Percentiles rank a stretch among this genome's conserved stretches.
These are phyloP conservation scores for Trichoderma oligosporum DNA, from an alignment of 2,329 filamentous ascomycete genomes.

Conservation along the genomic window DNA sequence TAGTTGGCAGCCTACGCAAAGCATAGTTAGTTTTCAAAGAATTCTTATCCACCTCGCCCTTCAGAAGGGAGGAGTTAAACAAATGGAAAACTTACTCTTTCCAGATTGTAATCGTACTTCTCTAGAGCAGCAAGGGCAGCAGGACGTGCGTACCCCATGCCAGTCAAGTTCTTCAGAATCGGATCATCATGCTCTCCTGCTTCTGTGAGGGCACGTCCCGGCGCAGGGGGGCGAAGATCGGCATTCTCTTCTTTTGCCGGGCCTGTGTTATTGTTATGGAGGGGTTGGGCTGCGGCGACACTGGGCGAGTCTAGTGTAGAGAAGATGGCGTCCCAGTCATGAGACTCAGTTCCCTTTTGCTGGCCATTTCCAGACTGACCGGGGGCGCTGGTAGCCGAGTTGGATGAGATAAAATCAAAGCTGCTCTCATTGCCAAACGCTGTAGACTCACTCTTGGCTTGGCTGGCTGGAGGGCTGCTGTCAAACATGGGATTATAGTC, in stretches of 20 bases:
- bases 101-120: constrained; percentile 93
- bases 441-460: constrained; percentile 51
- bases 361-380: constrained; percentile 40
- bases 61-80: neutral
- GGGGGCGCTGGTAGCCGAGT: constrained; percentile 29
- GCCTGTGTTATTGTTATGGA: constrained; percentile 2
- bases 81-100: constrained; percentile 63
- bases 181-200: constrained; percentile 84
- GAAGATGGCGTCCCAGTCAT: constrained; percentile 97
- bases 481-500: constrained; percentile 84
- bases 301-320: constrained; percentile 65
- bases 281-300: constrained; percentile 28
- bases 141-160: constrained; percentile 78
- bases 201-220: constrained; percentile 66
- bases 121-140: constrained; percentile 78
- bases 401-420: constrained; percentile 54
- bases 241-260: constrained; percentile 19
- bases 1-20: constrained; percentile 48
- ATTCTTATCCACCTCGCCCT: neutral
- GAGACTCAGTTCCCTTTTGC: constrained; percentile 46
- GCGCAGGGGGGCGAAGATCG: constrained; percentile 28
- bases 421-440: constrained; percentile 53
- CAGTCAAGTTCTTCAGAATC: constrained; percentile 81
- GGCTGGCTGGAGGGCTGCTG: constrained; percentile 57
- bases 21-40: neutral